Evolutionary conservation across 768 basidiomycete genomes (phyloP), one percentile per base, ranked within the genome.

Genomic region (Mycena latifolia): DNA sequence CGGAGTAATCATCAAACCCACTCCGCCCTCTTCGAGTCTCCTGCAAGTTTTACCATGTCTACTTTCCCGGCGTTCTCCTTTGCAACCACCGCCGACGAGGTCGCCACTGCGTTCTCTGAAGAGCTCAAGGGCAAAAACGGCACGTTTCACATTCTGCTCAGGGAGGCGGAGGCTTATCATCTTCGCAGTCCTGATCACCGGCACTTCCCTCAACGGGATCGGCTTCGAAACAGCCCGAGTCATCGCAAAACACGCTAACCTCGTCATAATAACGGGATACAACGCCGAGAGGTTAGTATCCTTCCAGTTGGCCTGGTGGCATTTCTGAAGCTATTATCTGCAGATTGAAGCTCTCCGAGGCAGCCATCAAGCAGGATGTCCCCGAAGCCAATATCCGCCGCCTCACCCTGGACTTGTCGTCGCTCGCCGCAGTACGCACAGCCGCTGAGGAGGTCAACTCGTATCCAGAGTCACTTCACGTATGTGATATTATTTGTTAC

Each of bases 191-290:
- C 5, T 63, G 15, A 25, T 63, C 28, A 63, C 61, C 29, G 61
- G 61, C 14, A 63, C 61, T 9, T 55, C 61, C 7, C 52, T 63
- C 28, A 63, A 63, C 45, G 52, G 61, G 29, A 62, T 63, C 29
- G 61, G 61, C 31, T 39, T 18, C 35, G 55, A n/a, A n/a, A n/a
- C n/a, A n/a, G n/a, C n/a, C n/a, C n/a, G n/a, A n/a, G n/a, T n/a
- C n/a, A n/a, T n/a, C 12, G 28, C 53, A 12, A 63, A 63, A 17
- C 20, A 63, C 25, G 61, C 61, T 1, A 55, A 55, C 25, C 45
- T 55, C 3, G 29, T 63, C 15, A 24, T 63, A 5, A 47, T 63
- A 20, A 63, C 61, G 4, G 14, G 61, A 0, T 48, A 55, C 43
- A 54, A 55, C 43, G 7, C 27, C 2, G 52, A 63, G 31, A 12